A percentile compares a stretch with the other conserved stretches of the same genome.
These are phyloP conservation scores for Talaromyces albobiverticillius DNA, from an alignment of 2,329 filamentous ascomycete species.

Conservation along the genomic window DNA sequence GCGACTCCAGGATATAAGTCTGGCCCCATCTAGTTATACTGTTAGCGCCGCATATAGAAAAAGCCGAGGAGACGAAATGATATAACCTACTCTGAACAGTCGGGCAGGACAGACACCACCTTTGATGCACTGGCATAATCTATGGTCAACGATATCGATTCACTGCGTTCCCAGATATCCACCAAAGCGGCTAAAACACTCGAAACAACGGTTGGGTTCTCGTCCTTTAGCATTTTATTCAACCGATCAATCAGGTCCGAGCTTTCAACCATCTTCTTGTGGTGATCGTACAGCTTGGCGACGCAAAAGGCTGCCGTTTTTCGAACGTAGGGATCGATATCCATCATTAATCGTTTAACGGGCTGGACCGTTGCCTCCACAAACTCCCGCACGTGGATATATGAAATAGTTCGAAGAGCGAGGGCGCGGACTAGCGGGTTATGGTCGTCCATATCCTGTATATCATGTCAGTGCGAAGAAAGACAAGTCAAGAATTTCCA, in stretches of 20 bases:
- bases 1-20: constrained; percentile 93
- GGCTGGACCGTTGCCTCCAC: constrained; percentile 85
- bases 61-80: too few relatives aligned
- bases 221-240: constrained; percentile 85
- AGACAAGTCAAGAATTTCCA: background rate
- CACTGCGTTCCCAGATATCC: constrained; percentile 98
- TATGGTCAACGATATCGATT: constrained; percentile 96
- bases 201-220: constrained; percentile 96
- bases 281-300: constrained; percentile 96
- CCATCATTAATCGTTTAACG: constrained; percentile 77
- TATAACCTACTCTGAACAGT: constrained; percentile 85
- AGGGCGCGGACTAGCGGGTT: constrained; percentile 92
- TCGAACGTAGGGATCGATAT: constrained; percentile 90
- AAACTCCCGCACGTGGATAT: constrained; percentile 94
- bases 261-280: constrained; percentile 80
- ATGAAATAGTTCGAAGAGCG: constrained; percentile 91
- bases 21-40: constrained; percentile 78
- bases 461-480: constrained; percentile 5
- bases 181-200: constrained; percentile 87
- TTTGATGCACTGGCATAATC: constrained; percentile 97
- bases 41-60: background rate
- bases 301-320: constrained; percentile 97
- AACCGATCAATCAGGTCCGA: constrained; percentile 90
- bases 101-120: constrained; percentile 91
- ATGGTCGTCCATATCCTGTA: constrained; percentile 83